These are phyloP conservation scores for Leccinum aurantiacum DNA, from an alignment of 768 basidiomycete genomes.

Conservation along the genomic window DNA sequence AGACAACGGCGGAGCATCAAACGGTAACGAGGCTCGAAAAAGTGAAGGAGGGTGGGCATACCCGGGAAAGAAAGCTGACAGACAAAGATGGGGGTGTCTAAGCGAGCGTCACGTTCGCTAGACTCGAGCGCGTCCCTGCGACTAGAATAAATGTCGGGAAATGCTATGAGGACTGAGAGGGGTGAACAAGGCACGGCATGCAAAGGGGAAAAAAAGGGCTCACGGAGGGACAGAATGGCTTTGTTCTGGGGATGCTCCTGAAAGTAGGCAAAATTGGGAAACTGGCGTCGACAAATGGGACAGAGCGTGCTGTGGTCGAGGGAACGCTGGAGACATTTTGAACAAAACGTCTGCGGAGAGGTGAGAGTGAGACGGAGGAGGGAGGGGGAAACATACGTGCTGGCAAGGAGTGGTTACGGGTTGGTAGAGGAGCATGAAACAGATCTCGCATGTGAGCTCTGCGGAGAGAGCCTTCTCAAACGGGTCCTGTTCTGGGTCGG, in stretches of 20 bases:
- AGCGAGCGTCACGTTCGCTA: constrained; percentile 74
- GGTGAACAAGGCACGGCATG: constrained; percentile 4
- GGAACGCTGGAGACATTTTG: constrained; percentile 83
- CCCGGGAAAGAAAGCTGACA: constrained; percentile 90
- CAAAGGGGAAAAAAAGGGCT: constrained; percentile 20
- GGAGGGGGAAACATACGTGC: constrained; percentile 58
- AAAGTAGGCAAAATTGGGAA: constrained; percentile 77
- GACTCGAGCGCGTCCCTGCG: constrained; percentile 63
- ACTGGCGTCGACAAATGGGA: constrained; percentile 79
- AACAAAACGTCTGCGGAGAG: constrained; percentile 76
- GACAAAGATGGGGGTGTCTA: constrained; percentile 91
- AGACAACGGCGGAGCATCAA: constrained; percentile 97
- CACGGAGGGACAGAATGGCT: constrained; percentile 67
- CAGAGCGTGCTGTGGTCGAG: constrained; percentile 83
- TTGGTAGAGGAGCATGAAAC: constrained; percentile 77
- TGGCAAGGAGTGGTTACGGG: constrained; percentile 95
- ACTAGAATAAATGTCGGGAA: constrained; percentile 63
- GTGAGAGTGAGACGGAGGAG: constrained; percentile 12
- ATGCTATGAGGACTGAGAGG: constrained; percentile 61
- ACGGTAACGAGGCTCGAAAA: constrained; percentile 94
- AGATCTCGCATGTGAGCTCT: constrained; percentile 90
- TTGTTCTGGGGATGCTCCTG: constrained; percentile 80
- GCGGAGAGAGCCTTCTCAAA: constrained; percentile 61
- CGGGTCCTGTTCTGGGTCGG: constrained; percentile 25
- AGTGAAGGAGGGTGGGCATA: constrained; percentile 85